These are phyloP conservation scores for Fusarium sp. DNA, from an alignment of 2,329 filamentous ascomycete species.

Conservation along the genomic window DNA sequence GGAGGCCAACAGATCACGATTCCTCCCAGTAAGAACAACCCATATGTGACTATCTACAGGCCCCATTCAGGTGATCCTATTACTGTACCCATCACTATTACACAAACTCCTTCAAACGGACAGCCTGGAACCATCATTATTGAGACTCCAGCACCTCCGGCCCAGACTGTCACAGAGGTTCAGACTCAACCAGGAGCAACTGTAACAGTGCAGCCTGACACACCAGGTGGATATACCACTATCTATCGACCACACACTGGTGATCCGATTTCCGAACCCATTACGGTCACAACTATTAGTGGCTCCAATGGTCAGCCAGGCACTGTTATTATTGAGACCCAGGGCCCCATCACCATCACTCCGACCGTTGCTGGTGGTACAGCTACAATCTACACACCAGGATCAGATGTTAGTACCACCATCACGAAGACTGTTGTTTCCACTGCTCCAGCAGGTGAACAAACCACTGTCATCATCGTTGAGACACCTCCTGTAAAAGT, in stretches of 20 bases:
- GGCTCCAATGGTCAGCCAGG: conserved; percentile 34
- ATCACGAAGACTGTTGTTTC: conserved; percentile 25
- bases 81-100: conserved; percentile 36
- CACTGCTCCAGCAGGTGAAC: conserved; percentile 16
- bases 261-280: conserved; percentile 24
- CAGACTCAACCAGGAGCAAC: conserved; percentile 12
- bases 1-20: conserved; percentile 30
- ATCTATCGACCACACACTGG: conserved; percentile 34
- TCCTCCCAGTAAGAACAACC: conserved; percentile 32
- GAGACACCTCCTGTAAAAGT: conserved; percentile 30
- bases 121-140: conserved; percentile 38
- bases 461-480: conserved; percentile 22
- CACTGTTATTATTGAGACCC: conserved; percentile 38
- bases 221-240: conserved; percentile 20
- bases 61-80: conserved; percentile 34
- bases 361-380: conserved; percentile 20
- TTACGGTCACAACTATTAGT: conserved; percentile 32
- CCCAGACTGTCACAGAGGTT: conserved; percentile 18
- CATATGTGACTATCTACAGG: conserved; percentile 35
- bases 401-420: conserved; percentile 19
- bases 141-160: conserved; percentile 24
- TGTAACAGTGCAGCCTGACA: conserved; percentile 25
- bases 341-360: conserved; percentile 28
- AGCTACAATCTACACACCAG: conserved; percentile 33
- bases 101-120: conserved; percentile 29